Base-by-base conservation (phyloP, 805 yeast species). In the Vanderwaltozyma verrucispora region DNA sequence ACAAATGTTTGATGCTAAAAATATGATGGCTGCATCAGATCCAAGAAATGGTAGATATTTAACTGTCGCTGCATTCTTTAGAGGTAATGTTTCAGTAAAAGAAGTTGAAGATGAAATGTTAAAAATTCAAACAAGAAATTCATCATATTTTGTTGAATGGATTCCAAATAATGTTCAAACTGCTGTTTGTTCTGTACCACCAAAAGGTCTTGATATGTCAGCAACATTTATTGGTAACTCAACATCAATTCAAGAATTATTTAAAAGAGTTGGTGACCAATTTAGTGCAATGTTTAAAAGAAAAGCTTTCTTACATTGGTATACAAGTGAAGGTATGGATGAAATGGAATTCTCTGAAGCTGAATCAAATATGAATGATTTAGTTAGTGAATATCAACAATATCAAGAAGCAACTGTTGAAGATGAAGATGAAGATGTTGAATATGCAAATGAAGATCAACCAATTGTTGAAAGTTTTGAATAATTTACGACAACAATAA, bases 241-340 rank as follows among this genome's bases (percentile, higher is more conserved):
- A 21, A 87, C 96, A 4, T 81, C 95, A 2, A 83, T 87, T 59
- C 94, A 84, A 67, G 94, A 86, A 63, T 69, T 87, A 54, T 87
- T 87, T 67, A 77, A 78, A 65, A 80, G 96, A 66, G 81, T 84
- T 40, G 89, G 89, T 47, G 85, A 74, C 53, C 95, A 87, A 66
- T 87, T 87, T 66, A 71, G 80, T 50, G 88, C 87, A 43, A 87
- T 87, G 96, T 87, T 82, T 66, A 75, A 84, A 61, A 84, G 92
- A 69, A 82, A 80, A 63, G 96, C 96, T 46, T 87, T 87, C 77
- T 78, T 87, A 67, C 95, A 87, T 65, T 87, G 96, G 96, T 87
- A 85, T 67, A 83, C 92, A 9, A 74, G 80, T 50, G 96, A 87
- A 65, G 96, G 96, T 68, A 87, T 87, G 96, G 96, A 87, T 57